Evolutionary conservation across 2,329 filamentous ascomycete genomes (phyloP), one percentile per base, ranked within the genome.

Genomic region (Chaetomiaceae sp.): DNA sequence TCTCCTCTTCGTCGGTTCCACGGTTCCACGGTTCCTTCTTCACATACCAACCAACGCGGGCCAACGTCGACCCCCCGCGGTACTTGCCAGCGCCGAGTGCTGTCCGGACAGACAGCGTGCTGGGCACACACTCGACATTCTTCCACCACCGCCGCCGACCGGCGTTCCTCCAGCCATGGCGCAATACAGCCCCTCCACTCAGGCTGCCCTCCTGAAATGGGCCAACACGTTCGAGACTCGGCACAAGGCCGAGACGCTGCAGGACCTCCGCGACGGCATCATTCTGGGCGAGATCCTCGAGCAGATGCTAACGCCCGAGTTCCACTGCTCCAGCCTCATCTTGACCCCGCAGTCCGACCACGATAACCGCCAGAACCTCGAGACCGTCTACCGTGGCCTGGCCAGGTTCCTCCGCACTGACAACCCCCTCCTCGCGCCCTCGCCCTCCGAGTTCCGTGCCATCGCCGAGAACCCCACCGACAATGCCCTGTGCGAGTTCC

Each of bases 291-390:
- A 78, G 56, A 73, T 82, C 41, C 74, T 83, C 54, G 59, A 62
- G 53, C 73, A 78, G 63, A 75, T 82, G 60, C 68, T 85, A 42
- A 79, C 83, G 58, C 63, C 73, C 30, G 69, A 74, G 53, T 85
- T 82, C 61, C 74, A 79, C 61, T 72, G 74, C 25, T 68, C 72
- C 0, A 72, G 79, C 54, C 74, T 83, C 49, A 73, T 79, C 50
- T 68, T 71, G 41, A 73, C 66, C 53, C 65, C 70, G 25, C 69
- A 71, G 42, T 65, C 70, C 53, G 73, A 74, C 61, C 63, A 77
- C 51, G 69, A 72, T 74, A 96, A 96, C 70, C 83, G 89, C 16
- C 85, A 93, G 44, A 93, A 99, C 64, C 89, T 95, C 3, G 96
- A 99, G 66, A 86, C 89, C 2, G 83, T 95, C 17, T 78, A 97